Conservation (phyloP, 2,329 filamentous ascomycete species). For the Lasiodiplodia gonubiensis region DNA sequence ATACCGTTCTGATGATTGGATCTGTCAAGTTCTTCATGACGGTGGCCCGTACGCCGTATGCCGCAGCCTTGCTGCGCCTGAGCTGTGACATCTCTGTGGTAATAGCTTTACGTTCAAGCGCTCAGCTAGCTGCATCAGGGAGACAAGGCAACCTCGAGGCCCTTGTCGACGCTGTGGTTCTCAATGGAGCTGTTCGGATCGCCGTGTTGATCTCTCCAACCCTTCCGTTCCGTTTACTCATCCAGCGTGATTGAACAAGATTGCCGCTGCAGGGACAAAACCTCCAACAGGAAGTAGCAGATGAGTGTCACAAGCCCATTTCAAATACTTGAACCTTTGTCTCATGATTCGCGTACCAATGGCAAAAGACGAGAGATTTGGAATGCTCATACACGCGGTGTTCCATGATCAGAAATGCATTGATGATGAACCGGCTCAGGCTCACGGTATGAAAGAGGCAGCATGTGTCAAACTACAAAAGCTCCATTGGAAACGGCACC, state of each 20-base stretch:
- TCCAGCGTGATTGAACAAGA: too few species aligned
- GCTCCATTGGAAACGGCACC: not conserved
- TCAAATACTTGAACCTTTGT: not conserved
- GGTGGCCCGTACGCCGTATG: not conserved
- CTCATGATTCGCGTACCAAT: not conserved
- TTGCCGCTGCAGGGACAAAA: too few species aligned
- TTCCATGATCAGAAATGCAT: not conserved
- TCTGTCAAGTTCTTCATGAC: constrained; percentile 15
- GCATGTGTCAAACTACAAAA: not conserved
- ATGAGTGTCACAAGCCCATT: not conserved
- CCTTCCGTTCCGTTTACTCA: too few species aligned
- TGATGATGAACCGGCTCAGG: not conserved
- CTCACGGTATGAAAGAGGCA: not conserved
- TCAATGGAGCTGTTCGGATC: not conserved
- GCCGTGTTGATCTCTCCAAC: not conserved
- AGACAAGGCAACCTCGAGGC: not conserved
- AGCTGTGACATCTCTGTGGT: not conserved
- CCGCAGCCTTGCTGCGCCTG: not conserved
- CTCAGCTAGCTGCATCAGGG: not conserved
- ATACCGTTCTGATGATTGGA: not conserved
- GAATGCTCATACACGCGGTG: constrained; percentile 1
- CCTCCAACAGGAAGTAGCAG: not conserved
- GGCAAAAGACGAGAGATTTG: not conserved
- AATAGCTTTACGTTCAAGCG: not conserved
- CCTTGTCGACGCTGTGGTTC: not conserved